Evolutionary conservation across 352 stramenopile species (phyloP), one percentile per base, ranked within the genome.

Genomic region (Phytopythium sindhum): DNA sequence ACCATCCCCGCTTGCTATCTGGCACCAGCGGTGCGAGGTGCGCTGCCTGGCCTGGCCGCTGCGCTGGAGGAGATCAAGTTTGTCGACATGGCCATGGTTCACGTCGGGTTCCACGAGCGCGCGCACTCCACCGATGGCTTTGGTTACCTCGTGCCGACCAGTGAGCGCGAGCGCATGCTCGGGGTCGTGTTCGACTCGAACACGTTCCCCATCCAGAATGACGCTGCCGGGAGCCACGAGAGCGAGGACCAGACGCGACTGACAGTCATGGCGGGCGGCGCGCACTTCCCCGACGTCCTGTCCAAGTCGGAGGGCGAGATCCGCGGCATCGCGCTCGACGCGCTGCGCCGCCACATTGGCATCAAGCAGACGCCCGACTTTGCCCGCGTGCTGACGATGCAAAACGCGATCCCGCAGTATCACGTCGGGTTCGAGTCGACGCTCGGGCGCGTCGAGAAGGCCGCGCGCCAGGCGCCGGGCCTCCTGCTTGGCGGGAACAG

Each of bases 111-210:
- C 67, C 67, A 91, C 39, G 65, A 74, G 0, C 64, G 75, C 21
- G 71, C 91, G 65, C 69, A 95, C 31, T 44, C 68, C 56, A 84
- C 64, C 12, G 74, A 86, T n/a, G 89, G 89, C 41, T 97, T 97
- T 60, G 89, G 89, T 21, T 94, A 97, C 54, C 77, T 97, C 48
- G 77, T 97, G 21, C 89, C 89, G 5, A 84, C 74, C 17, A 77
- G 69, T 21, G 84, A 95, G 63, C 77, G 78, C 35, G 72, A 96
- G 61, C 76, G 78, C 28, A 73, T 96, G 28, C 77, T 96, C 14
- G 89, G 87, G 9, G 84, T 91, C 53, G 86, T 97, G 23, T 97
- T 90, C 67, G 89, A 97, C 79, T 95, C 86, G 50, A 91, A 93
- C 61, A 87, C 88, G 29, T 97, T 97, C 60, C 89, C 89, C 0